Base-by-base conservation (phyloP, 257 asterid species). In the Forsythia viridissima region DNA sequence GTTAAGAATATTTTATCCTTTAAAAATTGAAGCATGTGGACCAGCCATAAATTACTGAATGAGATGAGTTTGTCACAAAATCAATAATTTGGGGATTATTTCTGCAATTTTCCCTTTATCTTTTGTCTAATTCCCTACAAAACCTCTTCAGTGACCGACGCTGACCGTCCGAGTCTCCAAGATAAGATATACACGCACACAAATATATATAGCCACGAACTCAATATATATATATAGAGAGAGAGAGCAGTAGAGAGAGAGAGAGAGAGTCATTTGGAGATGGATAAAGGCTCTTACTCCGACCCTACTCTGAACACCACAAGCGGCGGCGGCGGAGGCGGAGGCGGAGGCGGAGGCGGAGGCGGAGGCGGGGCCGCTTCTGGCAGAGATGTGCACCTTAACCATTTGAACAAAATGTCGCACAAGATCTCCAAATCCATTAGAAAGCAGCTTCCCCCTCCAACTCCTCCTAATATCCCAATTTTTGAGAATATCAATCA, bases 381-480 rank as follows among this genome's bases (percentile, higher is more conserved):
- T 52, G 77, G 40, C 40, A 74, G 82, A 21, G 85, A 85, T 11
- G 57, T 69, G n/a, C 84, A 75, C 48, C 77, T 85, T 42, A 88
- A 84, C 20, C 75, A 78, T 13, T 76, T 88, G 6, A 85, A 77
- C 82, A 82, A 77, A 72, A 78, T 78, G 42, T 88, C 91, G 1
- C 78, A 79, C 36, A 83, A 84, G 75, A 88, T 84, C 24, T 37
- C 85, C 2, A 88, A 88, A 72, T 87, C 91, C n/a, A 40, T 74
- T 5, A 74, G 91, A 10, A 88, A 76, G 77, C 86, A 86, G 8
- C 85, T 77, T 21, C 86, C 80, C 0, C 72, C 81, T 1, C 81
- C 81, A 12, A 30, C 78, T 16, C 15, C 78, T 39, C 5, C 83
- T 5, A 41, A 66, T 4, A 24, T 77, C 18, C 71, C 82, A 4